Conservation (phyloP, 2,329 filamentous ascomycete genomes). For the Claviceps purpurea region DNA sequence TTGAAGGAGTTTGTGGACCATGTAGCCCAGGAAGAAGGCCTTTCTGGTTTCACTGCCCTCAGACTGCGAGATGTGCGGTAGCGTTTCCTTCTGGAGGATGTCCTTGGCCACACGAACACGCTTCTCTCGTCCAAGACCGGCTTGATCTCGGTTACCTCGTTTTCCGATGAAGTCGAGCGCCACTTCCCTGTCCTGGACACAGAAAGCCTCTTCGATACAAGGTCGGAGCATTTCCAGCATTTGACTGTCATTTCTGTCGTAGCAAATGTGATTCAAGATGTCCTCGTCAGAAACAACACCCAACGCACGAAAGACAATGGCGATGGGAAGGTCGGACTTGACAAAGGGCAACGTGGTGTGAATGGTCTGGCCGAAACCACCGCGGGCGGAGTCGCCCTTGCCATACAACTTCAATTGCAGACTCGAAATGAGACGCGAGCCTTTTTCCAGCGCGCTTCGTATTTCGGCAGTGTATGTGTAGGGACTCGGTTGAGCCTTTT, state of each 20-base stretch:
- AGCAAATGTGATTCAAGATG: slow-evolving; percentile 95
- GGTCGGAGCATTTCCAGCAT: slow-evolving; percentile 97
- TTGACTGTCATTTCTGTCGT: slow-evolving; percentile 85
- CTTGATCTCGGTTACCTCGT: slow-evolving; percentile 53
- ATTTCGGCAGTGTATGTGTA: slow-evolving; percentile 94
- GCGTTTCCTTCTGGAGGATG: slow-evolving; percentile 89
- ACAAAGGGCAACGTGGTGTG: slow-evolving; percentile 87
- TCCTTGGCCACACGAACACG: slow-evolving; percentile 88
- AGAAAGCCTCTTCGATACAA: slow-evolving; percentile 92
- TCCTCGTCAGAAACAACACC: slow-evolving; percentile 96
- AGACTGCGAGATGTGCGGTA: slow-evolving; percentile 90
- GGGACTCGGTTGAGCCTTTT: slow-evolving; percentile 85
- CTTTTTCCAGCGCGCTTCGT: slow-evolving; percentile 89
- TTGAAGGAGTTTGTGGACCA: slow-evolving; percentile 92
- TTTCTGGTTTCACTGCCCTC: slow-evolving; percentile 93
- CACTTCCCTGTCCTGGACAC: slow-evolving; percentile 88
- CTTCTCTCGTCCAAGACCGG: slow-evolving; percentile 63
- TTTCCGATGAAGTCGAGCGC: slow-evolving; percentile 93
- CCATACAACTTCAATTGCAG: slow-evolving; percentile 82
- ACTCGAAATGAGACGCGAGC: slow-evolving; percentile 85
- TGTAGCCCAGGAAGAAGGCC: slow-evolving; percentile 96
- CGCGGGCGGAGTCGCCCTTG: slow-evolving; percentile 66
- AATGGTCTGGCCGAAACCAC: slow-evolving; percentile 75
- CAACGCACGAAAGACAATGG: slow-evolving; percentile 87
- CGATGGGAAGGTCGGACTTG: slow-evolving; percentile 85